These are phyloP conservation scores for Astrothelium macrocarpum DNA, from an alignment of 495 filamentous ascomycete genomes.

Conservation along the genomic window DNA sequence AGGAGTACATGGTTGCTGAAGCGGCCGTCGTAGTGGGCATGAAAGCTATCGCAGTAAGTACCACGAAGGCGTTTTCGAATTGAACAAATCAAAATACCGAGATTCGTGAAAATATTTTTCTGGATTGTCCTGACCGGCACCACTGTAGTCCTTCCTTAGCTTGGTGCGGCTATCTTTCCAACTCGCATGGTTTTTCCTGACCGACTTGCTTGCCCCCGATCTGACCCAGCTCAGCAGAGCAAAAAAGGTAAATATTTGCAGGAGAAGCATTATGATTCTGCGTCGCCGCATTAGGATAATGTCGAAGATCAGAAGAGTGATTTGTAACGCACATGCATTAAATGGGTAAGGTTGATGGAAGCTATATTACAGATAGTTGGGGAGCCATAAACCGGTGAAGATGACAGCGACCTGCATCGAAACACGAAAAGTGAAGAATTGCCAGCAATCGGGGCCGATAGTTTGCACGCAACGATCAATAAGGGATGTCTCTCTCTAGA, in stretches of 20 bases:
- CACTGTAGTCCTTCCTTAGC: slow-evolving; percentile 13
- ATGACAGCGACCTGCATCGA: neutral
- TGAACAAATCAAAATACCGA: slow-evolving; percentile 10
- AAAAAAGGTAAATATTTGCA: neutral
- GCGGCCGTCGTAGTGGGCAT: slow-evolving; percentile 32
- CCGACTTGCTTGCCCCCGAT: neutral
- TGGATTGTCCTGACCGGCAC: slow-evolving; percentile 14
- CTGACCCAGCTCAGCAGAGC: neutral
- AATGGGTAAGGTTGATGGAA: neutral
- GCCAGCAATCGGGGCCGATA: neutral
- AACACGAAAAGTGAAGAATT: neutral
- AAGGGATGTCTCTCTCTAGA: neutral
- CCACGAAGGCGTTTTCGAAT: neutral
- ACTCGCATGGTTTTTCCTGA: slow-evolving; percentile 10
- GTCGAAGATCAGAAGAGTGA: neutral
- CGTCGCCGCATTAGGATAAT: neutral
- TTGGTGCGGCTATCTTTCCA: slow-evolving; percentile 15
- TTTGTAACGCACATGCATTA: neutral
- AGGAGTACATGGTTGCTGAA: slow-evolving; percentile 21
- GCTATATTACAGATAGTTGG: neutral
- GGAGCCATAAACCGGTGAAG: neutral
- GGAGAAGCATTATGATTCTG: neutral
- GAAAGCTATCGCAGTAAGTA: slow-evolving; percentile 16
- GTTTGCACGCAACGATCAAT: neutral
- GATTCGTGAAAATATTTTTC: slow-evolving; percentile 30